phyloP scores from a whole-genome alignment of 2,329 filamentous ascomycete species.

The Phyllosticta capitalensis region DNA sequence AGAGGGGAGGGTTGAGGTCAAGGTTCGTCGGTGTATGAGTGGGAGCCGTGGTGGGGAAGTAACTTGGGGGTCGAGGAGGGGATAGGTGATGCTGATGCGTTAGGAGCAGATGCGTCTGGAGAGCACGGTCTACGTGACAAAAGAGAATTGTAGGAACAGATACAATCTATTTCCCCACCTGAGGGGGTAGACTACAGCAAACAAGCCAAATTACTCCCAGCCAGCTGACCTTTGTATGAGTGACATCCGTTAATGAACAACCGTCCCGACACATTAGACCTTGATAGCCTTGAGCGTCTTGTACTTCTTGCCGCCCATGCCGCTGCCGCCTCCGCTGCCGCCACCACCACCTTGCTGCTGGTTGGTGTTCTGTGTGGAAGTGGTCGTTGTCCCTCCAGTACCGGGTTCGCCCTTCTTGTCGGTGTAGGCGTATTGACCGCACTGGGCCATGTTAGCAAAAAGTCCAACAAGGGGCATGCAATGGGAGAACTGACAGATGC shows the following conservation, averaged over 20 bases:
- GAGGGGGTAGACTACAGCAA: not conserved
- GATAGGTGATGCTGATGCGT: no score
- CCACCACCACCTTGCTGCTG: not conserved
- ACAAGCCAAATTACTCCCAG: not conserved
- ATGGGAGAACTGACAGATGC: not conserved
- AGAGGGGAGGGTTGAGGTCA: no score
- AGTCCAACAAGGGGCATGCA: no score
- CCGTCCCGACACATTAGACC: not conserved
- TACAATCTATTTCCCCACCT: not conserved
- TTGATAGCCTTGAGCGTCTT: not conserved
- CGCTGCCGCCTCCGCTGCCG: not conserved
- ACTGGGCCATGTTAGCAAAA: not conserved
- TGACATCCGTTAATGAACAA: not conserved
- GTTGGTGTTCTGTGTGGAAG: not conserved
- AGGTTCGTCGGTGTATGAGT: no score
- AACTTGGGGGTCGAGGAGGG: no score
- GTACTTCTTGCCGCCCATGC: not conserved
- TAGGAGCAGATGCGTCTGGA: no score
- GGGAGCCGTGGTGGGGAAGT: no score
- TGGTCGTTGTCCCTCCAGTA: no score
- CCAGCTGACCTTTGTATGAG: not conserved
- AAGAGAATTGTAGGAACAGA: not conserved
- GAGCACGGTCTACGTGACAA: no score
- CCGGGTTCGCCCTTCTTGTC: not conserved
- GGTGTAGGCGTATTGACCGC: conserved; percentile 5